Percentiles rank a stretch among this genome's conserved stretches.
These are phyloP conservation scores for Drechslerella stenobrocha DNA, from an alignment of 2,329 filamentous ascomycete genomes.

Conservation along the genomic window DNA sequence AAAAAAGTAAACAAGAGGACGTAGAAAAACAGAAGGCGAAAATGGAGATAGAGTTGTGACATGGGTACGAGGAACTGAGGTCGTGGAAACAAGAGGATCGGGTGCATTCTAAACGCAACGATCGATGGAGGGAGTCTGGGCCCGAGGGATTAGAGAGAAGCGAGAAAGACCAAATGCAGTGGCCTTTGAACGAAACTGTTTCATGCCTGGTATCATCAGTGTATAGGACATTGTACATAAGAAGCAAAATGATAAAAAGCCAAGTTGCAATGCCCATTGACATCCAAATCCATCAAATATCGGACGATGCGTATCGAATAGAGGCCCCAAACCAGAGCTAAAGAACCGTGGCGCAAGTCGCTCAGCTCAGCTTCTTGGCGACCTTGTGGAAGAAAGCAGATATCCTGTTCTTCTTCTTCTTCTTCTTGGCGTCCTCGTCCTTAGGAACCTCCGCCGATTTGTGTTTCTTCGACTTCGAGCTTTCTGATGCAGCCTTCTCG, in stretches of 20 bases:
- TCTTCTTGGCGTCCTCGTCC: slow-evolving; percentile 43
- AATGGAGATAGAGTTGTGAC: slow-evolving; percentile 5
- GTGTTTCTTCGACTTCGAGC: slow-evolving; percentile 1
- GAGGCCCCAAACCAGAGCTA: not conserved
- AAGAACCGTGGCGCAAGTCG: not conserved
- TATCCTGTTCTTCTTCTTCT: slow-evolving; percentile 45
- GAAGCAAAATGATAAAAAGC: slow-evolving; percentile 10
- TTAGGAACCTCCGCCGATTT: slow-evolving; percentile 9
- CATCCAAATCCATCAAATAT: slow-evolving; percentile 34
- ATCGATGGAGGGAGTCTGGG: not conserved
- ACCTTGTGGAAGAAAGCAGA: slow-evolving; percentile 40
- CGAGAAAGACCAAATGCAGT: not conserved
- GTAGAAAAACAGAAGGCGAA: slow-evolving; percentile 5
- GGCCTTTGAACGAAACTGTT: slow-evolving; percentile 13
- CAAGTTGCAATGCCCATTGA: slow-evolving; percentile 18
- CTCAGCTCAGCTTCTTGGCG: slow-evolving; percentile 35
- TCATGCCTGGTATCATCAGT: slow-evolving; percentile 48
- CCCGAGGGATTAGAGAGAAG: not conserved
- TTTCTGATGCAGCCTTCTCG: slow-evolving; percentile 11
- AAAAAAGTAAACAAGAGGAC: not conserved
- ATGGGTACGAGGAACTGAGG: not conserved
- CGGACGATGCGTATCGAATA: slow-evolving; percentile 12
- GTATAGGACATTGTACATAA: slow-evolving; percentile 22
- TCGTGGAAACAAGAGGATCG: not conserved
- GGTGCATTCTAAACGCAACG: slow-evolving; percentile 31